These are phyloP conservation scores for Serendipita sp. DNA, from an alignment of 768 basidiomycete species.

Conservation along the genomic window DNA sequence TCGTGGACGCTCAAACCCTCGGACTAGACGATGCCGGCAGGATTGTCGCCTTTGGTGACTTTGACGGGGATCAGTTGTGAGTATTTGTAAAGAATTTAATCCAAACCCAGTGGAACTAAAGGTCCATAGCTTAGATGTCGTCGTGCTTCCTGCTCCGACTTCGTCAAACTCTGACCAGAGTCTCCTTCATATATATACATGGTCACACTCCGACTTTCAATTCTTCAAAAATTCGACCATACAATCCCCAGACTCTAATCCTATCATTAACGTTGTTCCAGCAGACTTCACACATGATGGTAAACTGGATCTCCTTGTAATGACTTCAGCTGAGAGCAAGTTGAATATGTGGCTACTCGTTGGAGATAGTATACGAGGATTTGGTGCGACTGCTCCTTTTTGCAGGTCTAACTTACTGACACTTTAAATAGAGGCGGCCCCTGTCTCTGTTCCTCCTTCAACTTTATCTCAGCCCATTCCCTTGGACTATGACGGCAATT, in stretches of 20 bases:
- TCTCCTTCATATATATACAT: conserved; percentile 9
- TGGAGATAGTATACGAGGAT: conserved; percentile 43
- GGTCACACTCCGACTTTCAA: conserved; percentile 12
- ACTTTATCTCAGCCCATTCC: conserved; percentile 65
- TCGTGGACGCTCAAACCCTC: conserved; percentile 63
- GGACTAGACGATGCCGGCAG: conserved; percentile 58
- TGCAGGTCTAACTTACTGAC: conserved; percentile 13
- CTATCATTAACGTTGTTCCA: conserved; percentile 69
- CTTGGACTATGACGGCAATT: conserved; percentile 72
- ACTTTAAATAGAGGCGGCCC: conserved; percentile 22
- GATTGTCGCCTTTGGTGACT: conserved; percentile 84
- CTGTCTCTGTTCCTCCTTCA: conserved; percentile 36
- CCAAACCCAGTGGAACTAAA: not conserved
- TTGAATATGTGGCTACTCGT: conserved; percentile 57
- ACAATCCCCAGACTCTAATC: conserved; percentile 12
- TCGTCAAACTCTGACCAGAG: not conserved
- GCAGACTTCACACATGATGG: conserved; percentile 92
- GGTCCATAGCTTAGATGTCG: conserved; percentile 50
- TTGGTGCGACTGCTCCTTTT: conserved; percentile 28
- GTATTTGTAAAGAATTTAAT: conserved; percentile 16
- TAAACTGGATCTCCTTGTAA: conserved; percentile 74
- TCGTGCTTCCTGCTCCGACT: conserved; percentile 30
- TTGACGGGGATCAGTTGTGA: conserved; percentile 90
- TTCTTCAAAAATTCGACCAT: conserved; percentile 13
- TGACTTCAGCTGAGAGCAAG: conserved; percentile 44